Evolutionary conservation across 192 early-diverging fungal genomes (phyloP).

Genomic region (Dissophora ornata): DNA sequence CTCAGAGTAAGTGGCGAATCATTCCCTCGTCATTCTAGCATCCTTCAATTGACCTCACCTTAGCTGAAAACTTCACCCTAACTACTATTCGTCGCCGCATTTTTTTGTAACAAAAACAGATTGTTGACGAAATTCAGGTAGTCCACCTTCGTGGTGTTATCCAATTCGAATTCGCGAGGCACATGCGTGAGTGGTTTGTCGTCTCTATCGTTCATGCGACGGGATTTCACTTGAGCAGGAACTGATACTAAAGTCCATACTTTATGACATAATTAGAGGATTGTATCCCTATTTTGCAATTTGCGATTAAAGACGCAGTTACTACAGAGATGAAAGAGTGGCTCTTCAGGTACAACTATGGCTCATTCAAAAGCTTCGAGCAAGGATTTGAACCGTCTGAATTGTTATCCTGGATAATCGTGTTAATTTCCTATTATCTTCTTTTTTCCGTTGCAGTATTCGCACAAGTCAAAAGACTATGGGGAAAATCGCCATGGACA

Average conservation of each 20-base stretch:
- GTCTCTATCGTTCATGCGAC: too few relatives aligned
- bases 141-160: constrained; percentile 79
- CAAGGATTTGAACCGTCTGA: too few relatives aligned
- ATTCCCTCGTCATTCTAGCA: background rate
- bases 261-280: constrained; percentile 64
- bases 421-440: too few relatives aligned
- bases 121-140: constrained; percentile 84
- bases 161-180: constrained; percentile 85
- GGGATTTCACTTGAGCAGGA: too few relatives aligned
- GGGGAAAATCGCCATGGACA: constrained; percentile 86
- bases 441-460: constrained; percentile 62
- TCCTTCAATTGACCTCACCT: too few relatives aligned
- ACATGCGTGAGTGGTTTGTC: constrained; percentile 83
- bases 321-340: constrained; percentile 91
- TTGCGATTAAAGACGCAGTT: constrained; percentile 87
- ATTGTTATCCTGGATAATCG: too few relatives aligned
- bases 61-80: too few relatives aligned
- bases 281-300: constrained; percentile 91
- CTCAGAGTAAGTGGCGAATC: constrained; percentile 73
- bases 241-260: background rate
- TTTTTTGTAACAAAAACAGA: constrained; percentile 58
- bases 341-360: constrained; percentile 80
- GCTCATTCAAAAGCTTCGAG: too few relatives aligned
- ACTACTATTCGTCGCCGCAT: background rate
- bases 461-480: constrained; percentile 83